Conservation (phyloP, 371 early-diverging fungal genomes). For the Choanephora cucurbitarum region DNA sequence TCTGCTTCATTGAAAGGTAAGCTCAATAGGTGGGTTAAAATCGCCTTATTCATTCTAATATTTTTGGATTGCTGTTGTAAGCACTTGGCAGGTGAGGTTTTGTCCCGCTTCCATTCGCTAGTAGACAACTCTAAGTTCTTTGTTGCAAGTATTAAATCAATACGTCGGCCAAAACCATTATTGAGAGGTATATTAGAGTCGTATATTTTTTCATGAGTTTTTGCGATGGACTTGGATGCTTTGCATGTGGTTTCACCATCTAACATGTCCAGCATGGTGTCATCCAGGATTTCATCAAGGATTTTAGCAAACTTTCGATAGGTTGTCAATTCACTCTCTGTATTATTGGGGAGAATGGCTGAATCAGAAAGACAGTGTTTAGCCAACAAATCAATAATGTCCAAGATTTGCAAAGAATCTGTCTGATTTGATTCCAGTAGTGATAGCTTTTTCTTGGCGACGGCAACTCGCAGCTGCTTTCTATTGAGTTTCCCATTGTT, state of each 20-base stretch:
- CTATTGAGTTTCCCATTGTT: conserved; percentile 2
- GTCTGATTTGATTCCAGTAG: conserved; percentile 5
- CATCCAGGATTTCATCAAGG: conserved; percentile 4
- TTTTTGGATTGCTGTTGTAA: conserved; percentile 6
- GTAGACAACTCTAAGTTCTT: conserved; percentile 6
- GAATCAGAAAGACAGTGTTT: neutral
- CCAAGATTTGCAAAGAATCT: conserved; percentile 4
- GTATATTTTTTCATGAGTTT: conserved; percentile 20
- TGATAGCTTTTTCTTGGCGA: neutral
- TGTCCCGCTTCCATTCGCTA: conserved; percentile 9
- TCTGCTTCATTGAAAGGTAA: conserved; percentile 8
- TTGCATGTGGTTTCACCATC: conserved; percentile 17
- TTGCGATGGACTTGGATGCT: conserved; percentile 24
- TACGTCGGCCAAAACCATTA: conserved; percentile 22
- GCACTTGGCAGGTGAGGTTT: conserved; percentile 6
- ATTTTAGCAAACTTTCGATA: conserved; percentile 2
- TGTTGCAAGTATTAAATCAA: conserved; percentile 14
- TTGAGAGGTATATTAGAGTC: conserved; percentile 20
- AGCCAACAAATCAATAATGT: conserved; percentile 2
- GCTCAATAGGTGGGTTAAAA: conserved; percentile 5
- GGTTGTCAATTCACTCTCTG: conserved; percentile 1
- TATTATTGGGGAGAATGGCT: conserved; percentile 3
- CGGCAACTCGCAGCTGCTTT: conserved; percentile 5
- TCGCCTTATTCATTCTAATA: conserved; percentile 8
- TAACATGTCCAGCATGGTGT: neutral